Conservation (phyloP, 805 yeast species). For the Yamadazyma kitorensis region DNA sequence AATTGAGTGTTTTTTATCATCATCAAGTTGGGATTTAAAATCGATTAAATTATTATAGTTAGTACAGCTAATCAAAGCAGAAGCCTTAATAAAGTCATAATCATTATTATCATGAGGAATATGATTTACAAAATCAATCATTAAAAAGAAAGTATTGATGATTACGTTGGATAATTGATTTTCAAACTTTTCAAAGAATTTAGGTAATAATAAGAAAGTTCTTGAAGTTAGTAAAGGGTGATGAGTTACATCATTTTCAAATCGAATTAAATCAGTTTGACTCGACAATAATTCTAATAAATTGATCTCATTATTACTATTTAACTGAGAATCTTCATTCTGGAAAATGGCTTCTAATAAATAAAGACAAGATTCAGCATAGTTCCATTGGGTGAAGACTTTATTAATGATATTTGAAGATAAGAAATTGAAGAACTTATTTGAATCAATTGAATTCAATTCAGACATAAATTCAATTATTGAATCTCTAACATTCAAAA, state of each 20-base stretch:
- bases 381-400: conserved; percentile 20
- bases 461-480: conserved; percentile 56
- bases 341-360: conserved; percentile 41
- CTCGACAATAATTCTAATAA: background rate
- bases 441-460: conserved; percentile 41
- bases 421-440: conserved; percentile 15
- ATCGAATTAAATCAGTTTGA: conserved; percentile 1
- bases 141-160: conserved; percentile 23
- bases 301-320: conserved; percentile 16
- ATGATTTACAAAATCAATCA: conserved; percentile 22
- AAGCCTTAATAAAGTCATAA: conserved; percentile 20
- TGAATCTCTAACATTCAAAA: conserved; percentile 55
- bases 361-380: conserved; percentile 40
- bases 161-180: conserved; percentile 26
- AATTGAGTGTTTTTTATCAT: conserved; percentile 10
- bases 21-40: conserved; percentile 11
- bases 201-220: conserved; percentile 52
- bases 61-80: conserved; percentile 52
- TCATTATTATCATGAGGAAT: conserved; percentile 1
- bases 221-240: conserved; percentile 45
- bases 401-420: background rate
- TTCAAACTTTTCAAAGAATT: conserved; percentile 52
- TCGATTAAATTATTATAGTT: conserved; percentile 39
- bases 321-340: conserved; percentile 33
- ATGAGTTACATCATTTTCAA: conserved; percentile 1